Evolutionary conservation across 805 yeast species (phyloP).

Genomic region (Candida krabiensis): DNA sequence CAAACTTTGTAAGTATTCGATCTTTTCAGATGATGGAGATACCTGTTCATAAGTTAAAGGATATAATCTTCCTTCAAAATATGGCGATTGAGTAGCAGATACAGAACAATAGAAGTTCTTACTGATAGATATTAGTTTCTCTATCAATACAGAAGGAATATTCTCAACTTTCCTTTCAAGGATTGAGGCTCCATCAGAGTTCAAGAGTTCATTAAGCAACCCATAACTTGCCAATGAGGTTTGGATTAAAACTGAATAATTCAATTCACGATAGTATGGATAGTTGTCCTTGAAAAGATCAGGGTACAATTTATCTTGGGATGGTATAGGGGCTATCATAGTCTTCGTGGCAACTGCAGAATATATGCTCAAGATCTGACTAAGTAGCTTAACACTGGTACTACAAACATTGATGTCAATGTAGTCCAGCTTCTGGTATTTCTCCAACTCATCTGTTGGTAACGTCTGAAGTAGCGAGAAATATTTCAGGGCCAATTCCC

Average conservation of each 20-base stretch:
- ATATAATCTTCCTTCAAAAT: constrained; percentile 36
- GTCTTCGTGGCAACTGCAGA: constrained; percentile 44
- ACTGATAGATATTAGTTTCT: constrained; percentile 45
- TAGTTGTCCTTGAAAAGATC: constrained; percentile 29
- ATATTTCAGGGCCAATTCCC: constrained; percentile 26
- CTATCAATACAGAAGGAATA: constrained; percentile 40
- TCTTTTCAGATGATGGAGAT: constrained; percentile 38
- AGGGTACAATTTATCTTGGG: constrained; percentile 40
- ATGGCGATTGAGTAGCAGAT: constrained; percentile 36
- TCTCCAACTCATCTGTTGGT: constrained; percentile 16
- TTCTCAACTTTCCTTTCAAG: constrained; percentile 22
- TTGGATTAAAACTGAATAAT: constrained; percentile 35
- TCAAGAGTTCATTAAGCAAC: constrained; percentile 36
- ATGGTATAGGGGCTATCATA: constrained; percentile 31
- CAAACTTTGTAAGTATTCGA: constrained; percentile 31
- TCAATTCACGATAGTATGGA: constrained; percentile 27
- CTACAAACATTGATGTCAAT: constrained; percentile 27
- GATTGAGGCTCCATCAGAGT: constrained; percentile 23
- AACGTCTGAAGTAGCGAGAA: constrained; percentile 22
- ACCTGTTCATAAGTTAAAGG: constrained; percentile 41
- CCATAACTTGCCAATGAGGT: constrained; percentile 41
- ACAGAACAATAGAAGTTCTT: constrained; percentile 39
- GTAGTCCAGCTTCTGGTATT: constrained; percentile 20
- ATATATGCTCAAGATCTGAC: constrained; percentile 40
- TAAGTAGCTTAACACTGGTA: constrained; percentile 23